A percentile compares a stretch with the other conserved stretches of the same genome.
Conservation (phyloP, 495 filamentous ascomycete species). For the Beverwykella pulmonaria region DNA sequence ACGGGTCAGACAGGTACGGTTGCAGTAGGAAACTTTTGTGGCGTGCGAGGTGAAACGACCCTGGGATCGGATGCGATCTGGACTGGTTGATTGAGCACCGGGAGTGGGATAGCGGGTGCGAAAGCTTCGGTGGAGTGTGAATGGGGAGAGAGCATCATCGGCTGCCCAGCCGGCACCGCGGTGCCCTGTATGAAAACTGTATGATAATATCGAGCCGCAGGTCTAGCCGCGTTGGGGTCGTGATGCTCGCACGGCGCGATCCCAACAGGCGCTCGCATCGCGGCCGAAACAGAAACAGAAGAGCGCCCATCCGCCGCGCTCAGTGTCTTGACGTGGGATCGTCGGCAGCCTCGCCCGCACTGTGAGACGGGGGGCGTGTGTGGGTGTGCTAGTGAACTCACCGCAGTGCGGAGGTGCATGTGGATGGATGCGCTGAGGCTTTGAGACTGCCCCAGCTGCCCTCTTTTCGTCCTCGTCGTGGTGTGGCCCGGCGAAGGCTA, state of each 20-base stretch:
- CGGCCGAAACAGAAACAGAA: not conserved
- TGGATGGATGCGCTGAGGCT: not conserved
- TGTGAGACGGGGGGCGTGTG: not conserved
- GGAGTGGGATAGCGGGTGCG: not conserved
- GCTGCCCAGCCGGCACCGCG: not conserved
- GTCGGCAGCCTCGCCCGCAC: not conserved
- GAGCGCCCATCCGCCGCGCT: not conserved
- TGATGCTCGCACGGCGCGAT: not conserved
- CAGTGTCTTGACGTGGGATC: not conserved
- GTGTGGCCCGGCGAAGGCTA: not conserved
- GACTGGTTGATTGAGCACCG: too few relatives aligned
- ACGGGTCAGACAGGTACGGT: conserved; percentile 9
- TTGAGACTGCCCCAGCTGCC: not conserved
- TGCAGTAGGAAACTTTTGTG: not conserved
- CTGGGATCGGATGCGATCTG: not conserved
- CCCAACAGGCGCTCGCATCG: not conserved
- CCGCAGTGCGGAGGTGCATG: not conserved
- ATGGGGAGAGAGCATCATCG: conserved; percentile 1
- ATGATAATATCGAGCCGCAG: not conserved
- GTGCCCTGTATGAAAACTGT: not conserved
- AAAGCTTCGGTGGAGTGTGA: not conserved
- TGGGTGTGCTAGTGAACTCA: not conserved
- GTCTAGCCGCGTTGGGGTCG: not conserved
- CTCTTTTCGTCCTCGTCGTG: not conserved
- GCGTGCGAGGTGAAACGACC: conserved; percentile 9